Evolutionary conservation across 352 stramenopile genomes (phyloP), one percentile per base, ranked within the genome.

Genomic region (Globisporangium radiosum): DNA sequence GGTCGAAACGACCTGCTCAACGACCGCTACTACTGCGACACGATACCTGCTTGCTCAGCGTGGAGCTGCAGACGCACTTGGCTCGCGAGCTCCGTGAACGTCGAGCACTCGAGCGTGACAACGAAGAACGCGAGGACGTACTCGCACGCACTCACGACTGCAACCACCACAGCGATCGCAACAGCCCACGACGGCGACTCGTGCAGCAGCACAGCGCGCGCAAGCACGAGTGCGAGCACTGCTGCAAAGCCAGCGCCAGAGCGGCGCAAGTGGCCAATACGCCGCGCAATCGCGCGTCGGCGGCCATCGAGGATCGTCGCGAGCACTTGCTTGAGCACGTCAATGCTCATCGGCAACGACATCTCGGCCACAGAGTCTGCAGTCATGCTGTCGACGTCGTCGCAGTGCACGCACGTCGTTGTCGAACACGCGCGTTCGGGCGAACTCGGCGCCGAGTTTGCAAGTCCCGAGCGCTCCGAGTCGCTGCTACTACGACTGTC

Each of bases 81-180:
- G 67, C 84, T 90, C 38, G 66, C 64, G 10, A 92, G 62, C 64
- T 92, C 81, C 14, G 77, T 90, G 67, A 92, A 92, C 44, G 76
- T 81, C 53, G 83, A 90, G 65, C 78, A 88, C 70, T 92, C 83
- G 49, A 90, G 78, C 45, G 83, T 90, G 47, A 90, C 65, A 54
- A 90, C 81, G 67, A 83, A 92, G 69, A 92, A 90, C 42, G 81
- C 71, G 44, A 92, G 61, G 33, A 88, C 59, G 69, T 92, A 92
- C 63, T 90, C 78, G 47, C 76, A 59, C 48, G 82, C 43, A 11
- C 66, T 70, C 19, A 69, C 68, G 50, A 87, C 52, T 5, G 63
- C 51, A 15, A 82, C 50, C 5, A 78, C 42, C 5, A 78, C 43
- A 59, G 84, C 52, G 10, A 82, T 60, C 56, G n/a, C 69, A 56